Evolutionary conservation across 1,284 basidiomycete species (phyloP).

Genomic region (Wolfiporia cocos): DNA sequence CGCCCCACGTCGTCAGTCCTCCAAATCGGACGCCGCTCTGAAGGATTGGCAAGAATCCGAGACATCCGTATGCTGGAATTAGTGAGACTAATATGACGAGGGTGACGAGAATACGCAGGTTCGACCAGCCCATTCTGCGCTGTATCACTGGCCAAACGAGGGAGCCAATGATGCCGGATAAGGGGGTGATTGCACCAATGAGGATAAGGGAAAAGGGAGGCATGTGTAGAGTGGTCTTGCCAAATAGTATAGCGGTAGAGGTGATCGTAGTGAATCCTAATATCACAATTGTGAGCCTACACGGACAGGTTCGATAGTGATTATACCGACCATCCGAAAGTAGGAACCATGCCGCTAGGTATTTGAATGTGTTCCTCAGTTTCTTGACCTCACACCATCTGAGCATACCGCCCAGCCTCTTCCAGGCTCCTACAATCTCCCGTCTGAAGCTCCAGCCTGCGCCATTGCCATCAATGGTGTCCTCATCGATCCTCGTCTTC

Average conservation of each 20-base stretch:
- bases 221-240: conserved; percentile 77
- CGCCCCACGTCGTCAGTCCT: conserved; percentile 69
- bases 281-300: too few species aligned
- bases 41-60: conserved; percentile 66
- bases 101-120: conserved; percentile 58
- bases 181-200: conserved; percentile 64
- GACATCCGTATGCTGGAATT: conserved; percentile 78
- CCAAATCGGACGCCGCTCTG: conserved; percentile 44
- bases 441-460: conserved; percentile 36
- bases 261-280: conserved; percentile 80
- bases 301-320: too few species aligned
- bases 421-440: conserved; percentile 64
- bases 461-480: conserved; percentile 9
- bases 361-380: conserved; percentile 80
- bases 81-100: conserved; percentile 63
- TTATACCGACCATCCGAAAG: conserved; percentile 72
- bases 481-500: conserved; percentile 11
- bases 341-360: conserved; percentile 87
- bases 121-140: conserved; percentile 53
- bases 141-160: conserved; percentile 68
- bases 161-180: conserved; percentile 70
- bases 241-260: conserved; percentile 78
- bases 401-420: conserved; percentile 62
- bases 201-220: conserved; percentile 62
- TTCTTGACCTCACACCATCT: conserved; percentile 60